A percentile compares a stretch with the other conserved stretches of the same genome.
Evolutionary conservation across 768 basidiomycete genomes (phyloP).

Genomic region (Suillus decipiens): DNA sequence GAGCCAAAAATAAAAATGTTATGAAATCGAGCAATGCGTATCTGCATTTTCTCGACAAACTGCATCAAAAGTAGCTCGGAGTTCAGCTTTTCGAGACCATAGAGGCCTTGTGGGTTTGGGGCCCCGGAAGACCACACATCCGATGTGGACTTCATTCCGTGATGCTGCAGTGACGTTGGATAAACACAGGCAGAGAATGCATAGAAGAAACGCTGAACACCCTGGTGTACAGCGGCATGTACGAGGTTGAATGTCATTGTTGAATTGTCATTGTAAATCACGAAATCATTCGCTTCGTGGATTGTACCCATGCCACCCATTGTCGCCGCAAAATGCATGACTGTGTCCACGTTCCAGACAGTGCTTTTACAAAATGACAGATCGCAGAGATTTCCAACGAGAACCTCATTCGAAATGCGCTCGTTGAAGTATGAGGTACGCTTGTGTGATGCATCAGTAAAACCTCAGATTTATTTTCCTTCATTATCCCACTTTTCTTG

Average conservation of each 20-base stretch:
- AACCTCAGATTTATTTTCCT: too few species aligned
- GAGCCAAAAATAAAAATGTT: conserved; percentile 64
- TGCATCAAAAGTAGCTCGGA: conserved; percentile 48
- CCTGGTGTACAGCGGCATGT: conserved; percentile 36
- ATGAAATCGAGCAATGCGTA: conserved; percentile 57
- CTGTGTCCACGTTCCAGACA: conserved; percentile 41
- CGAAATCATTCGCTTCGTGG: conserved; percentile 48
- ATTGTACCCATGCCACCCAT: conserved; percentile 72
- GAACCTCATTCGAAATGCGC: conserved; percentile 35
- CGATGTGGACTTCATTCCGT: conserved; percentile 37
- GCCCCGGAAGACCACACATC: conserved; percentile 42
- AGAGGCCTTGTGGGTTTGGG: conserved; percentile 54
- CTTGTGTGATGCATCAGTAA: conserved; percentile 36
- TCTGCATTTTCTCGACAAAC: conserved; percentile 32
- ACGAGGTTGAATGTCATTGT: conserved; percentile 52
- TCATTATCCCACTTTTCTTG: too few species aligned
- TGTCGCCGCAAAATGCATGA: conserved; percentile 60
- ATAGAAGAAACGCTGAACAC: conserved; percentile 49
- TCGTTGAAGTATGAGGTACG: conserved; percentile 25
- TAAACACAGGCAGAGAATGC: conserved; percentile 65
- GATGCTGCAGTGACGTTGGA: conserved; percentile 43
- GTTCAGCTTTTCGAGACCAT: conserved; percentile 58
- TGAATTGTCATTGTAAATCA: conserved; percentile 52
- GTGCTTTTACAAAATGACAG: conserved; percentile 37
- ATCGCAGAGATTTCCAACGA: conserved; percentile 50